Conservation (phyloP, 108 stramenopile genomes). For the Cyclotella choctawhatcheeana region DNA sequence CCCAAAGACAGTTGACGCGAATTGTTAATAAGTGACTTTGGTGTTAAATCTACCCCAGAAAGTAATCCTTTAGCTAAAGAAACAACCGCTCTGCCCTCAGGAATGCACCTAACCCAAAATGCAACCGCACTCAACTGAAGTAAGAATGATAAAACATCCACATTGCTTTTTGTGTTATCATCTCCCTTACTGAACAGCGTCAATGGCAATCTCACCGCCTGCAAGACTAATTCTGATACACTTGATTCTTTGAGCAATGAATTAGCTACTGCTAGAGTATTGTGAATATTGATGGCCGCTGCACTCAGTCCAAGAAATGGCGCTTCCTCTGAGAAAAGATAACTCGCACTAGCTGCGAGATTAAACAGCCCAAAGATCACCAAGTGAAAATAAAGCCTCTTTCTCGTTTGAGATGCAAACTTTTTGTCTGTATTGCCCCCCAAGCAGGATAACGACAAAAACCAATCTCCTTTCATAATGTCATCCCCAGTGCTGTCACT, state of each 20-base stretch:
- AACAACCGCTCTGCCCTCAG: constrained; percentile 10
- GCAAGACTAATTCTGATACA: background rate
- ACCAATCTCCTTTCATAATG: constrained; percentile 25
- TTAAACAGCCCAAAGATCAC: constrained; percentile 21
- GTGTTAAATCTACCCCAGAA: background rate
- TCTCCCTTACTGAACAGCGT: background rate
- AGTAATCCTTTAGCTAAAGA: constrained; percentile 13
- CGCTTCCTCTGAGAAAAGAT: constrained; percentile 21
- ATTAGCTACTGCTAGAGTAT: constrained; percentile 29
- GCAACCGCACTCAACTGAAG: constrained; percentile 20
- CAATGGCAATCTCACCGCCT: constrained; percentile 16
- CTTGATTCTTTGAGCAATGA: constrained; percentile 28
- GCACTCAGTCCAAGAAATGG: constrained; percentile 44
- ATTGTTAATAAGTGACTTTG: constrained; percentile 22
- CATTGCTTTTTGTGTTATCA: background rate
- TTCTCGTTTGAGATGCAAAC: constrained; percentile 17
- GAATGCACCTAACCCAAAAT: constrained; percentile 38
- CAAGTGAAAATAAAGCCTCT: constrained; percentile 21
- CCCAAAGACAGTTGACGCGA: constrained; percentile 36
- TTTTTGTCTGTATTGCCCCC: background rate
- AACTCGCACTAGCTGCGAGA: constrained; percentile 28
- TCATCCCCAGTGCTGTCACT: background rate
- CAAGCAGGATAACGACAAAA: constrained; percentile 22
- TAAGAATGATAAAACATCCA: constrained; percentile 16
- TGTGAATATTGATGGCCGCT: constrained; percentile 36